Base-by-base conservation (phyloP, 441 rosid genomes). In the Erodium texanum region DNA sequence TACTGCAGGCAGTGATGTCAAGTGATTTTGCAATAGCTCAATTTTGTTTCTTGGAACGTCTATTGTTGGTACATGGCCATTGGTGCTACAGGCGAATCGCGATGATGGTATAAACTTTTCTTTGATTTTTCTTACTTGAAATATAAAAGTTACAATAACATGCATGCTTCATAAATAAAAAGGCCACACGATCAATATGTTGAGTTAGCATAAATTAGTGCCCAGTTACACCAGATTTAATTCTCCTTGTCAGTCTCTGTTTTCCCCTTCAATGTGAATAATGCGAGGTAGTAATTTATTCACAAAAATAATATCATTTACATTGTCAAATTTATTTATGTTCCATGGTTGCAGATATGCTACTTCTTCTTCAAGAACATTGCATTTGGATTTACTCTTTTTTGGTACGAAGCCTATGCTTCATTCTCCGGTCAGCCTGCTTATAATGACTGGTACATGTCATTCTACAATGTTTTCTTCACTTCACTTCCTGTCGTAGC, bases 291-390 rank as follows among this genome's bases (percentile, higher is more conserved):
- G 24, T 11, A 18, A 18, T 10, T 18, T 0, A 11, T 7, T 3
- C 6, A 38, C 9, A 38, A 12, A 61, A 58, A 16, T 68, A 66
- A 72, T 36, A 68, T 22, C 54, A 29, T 36, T 71, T 50, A 23
- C 7, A 0, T 36, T 34, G 38, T 34, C 38, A 43, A 14, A 38
- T 3, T 11, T 61, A n/a, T 24, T 71, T 63, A 22, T 66, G 73
- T 24, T 71, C 68, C 45, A 72, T 66, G 66, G 41, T 38, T 38
- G 68, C 87, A 93, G 99, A 89, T 91, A 73, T 91, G 96, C 85
- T 93, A 93, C 80, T 93, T 93, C 88, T 89, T 93, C 75, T 91
- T 91, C 92, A 91, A 93, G 90, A 93, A 93, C 75, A 88, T 93
- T 32, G 89, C 86, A 1, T 89, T 91, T 64, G 97, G 99, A 69